phyloP scores from a whole-genome alignment of 495 filamentous ascomycete species.

The Penicillium chermesinum region DNA sequence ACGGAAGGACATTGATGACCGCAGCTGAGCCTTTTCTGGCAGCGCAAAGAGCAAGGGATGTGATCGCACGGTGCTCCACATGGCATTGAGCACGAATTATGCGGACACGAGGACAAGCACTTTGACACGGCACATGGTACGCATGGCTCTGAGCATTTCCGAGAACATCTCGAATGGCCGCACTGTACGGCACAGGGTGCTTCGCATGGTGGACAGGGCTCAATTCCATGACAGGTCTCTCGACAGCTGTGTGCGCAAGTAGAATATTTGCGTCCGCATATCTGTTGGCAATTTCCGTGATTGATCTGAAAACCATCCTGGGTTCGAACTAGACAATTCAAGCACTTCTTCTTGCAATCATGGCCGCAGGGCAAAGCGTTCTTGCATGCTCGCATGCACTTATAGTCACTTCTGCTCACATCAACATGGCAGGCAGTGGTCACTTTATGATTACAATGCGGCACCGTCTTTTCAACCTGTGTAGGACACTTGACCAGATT shows the following conservation, averaged over 20 bases:
- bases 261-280: constrained; percentile 49
- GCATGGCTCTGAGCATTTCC: constrained; percentile 59
- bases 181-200: constrained; percentile 57
- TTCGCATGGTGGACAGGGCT: constrained; percentile 50
- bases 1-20: constrained; percentile 65
- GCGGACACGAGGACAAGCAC: constrained; percentile 55
- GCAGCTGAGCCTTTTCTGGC: constrained; percentile 51
- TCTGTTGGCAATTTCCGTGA: constrained; percentile 48
- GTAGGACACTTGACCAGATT: constrained; percentile 32
- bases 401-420: constrained; percentile 26
- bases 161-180: constrained; percentile 55
- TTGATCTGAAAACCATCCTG: constrained; percentile 22
- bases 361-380: constrained; percentile 55
- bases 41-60: constrained; percentile 63
- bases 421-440: constrained; percentile 47
- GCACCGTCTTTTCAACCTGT: constrained; percentile 39
- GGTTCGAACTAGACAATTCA: constrained; percentile 36
- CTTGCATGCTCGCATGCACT: constrained; percentile 47
- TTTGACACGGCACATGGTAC: constrained; percentile 54
- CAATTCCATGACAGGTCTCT: constrained; percentile 48
- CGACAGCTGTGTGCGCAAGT: constrained; percentile 57
- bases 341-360: constrained; percentile 49
- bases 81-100: constrained; percentile 58
- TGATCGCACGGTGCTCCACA: constrained; percentile 57
- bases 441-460: constrained; percentile 51